phyloP scores from a whole-genome alignment of 176 grass and related monocot genomes.

The Carex kokanica region DNA sequence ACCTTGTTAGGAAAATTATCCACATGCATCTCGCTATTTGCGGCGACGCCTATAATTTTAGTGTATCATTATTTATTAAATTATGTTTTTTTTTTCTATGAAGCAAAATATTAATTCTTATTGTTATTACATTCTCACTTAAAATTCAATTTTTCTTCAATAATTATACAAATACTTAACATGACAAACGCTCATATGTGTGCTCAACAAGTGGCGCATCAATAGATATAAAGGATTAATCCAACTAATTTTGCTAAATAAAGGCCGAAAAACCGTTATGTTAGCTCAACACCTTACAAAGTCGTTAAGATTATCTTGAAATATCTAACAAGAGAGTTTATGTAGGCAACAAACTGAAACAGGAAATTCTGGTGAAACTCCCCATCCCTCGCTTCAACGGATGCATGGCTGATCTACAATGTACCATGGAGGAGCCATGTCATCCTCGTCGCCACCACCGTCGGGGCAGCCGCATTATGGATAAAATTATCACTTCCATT shows the following conservation, averaged over 20 bases:
- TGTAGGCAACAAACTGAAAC: constrained; percentile 8
- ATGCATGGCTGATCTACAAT: constrained; percentile 13
- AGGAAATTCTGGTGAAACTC: constrained; percentile 2
- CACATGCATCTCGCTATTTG: too few relatives aligned
- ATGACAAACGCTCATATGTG: neutral
- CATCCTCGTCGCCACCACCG: neutral
- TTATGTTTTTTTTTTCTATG: too few relatives aligned
- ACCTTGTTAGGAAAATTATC: too few relatives aligned
- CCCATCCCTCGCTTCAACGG: neutral
- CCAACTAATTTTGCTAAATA: constrained; percentile 13
- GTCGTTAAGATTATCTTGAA: neutral
- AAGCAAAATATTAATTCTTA: too few relatives aligned
- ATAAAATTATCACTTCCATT: constrained; percentile 27
- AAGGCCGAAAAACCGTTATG: neutral
- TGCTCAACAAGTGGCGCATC: neutral
- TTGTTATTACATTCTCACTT: too few relatives aligned
- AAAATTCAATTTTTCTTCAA: too few relatives aligned
- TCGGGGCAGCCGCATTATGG: constrained; percentile 19
- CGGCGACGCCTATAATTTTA: too few relatives aligned
- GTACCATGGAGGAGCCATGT: constrained; percentile 10
- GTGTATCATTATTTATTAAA: too few relatives aligned
- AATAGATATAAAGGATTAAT: neutral
- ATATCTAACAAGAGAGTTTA: constrained; percentile 12
- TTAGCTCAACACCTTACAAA: neutral
- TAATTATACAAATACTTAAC: neutral